Evolutionary conservation across 108 stramenopile species (phyloP).

Genomic region (Poteriospumella lacustris): DNA sequence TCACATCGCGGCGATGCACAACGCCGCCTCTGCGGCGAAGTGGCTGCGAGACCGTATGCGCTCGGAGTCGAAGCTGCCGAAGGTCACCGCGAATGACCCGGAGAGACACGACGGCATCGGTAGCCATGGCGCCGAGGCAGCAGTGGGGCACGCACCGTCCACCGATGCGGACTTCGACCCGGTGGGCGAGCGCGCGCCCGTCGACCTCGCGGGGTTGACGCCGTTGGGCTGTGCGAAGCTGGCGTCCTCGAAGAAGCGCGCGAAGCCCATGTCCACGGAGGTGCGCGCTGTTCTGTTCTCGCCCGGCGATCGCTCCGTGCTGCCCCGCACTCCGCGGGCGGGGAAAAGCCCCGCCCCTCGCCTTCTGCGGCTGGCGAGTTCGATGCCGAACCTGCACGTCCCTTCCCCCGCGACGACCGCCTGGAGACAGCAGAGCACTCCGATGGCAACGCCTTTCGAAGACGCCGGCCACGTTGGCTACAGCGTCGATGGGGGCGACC

Average conservation of each 20-base stretch:
- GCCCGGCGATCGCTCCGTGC: slow-evolving; percentile 5
- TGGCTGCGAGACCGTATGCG: neutral
- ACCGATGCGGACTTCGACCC: neutral
- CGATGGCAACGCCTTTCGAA: too few relatives aligned
- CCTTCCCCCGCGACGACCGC: too few relatives aligned
- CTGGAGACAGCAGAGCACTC: neutral
- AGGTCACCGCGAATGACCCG: too few relatives aligned
- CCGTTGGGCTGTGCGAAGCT: slow-evolving; percentile 4
- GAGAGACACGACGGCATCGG: too few relatives aligned
- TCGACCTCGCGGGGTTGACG: slow-evolving; percentile 15
- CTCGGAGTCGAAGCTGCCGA: too few relatives aligned
- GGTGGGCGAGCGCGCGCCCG: neutral
- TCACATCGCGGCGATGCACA: slow-evolving; percentile 13
- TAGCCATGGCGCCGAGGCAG: too few relatives aligned
- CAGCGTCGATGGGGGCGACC: neutral
- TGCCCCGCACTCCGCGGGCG: neutral
- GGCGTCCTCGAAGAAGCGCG: neutral
- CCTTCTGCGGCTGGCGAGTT: too few relatives aligned
- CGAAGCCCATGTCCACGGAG: too few relatives aligned
- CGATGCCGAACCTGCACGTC: too few relatives aligned
- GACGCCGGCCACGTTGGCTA: neutral
- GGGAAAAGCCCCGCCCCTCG: too few relatives aligned
- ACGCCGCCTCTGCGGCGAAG: neutral
- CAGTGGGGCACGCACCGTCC: too few relatives aligned
- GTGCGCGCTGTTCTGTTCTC: neutral